Base-by-base conservation (phyloP, 257 asterid species). In the Lavandula angustifolia region DNA sequence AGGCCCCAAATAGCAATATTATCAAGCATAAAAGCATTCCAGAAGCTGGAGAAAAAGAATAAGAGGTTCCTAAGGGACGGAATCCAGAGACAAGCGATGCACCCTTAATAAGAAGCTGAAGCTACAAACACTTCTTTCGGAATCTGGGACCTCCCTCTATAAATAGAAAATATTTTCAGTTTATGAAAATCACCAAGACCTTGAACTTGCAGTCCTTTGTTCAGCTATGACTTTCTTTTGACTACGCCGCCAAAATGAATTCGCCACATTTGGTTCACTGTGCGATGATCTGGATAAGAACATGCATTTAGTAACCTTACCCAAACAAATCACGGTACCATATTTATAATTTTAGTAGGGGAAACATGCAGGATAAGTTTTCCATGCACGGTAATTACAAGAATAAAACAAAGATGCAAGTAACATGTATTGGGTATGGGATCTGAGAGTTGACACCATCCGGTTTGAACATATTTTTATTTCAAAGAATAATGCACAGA, bases 181-280 rank as follows among this genome's bases (percentile, higher is more conserved):
- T 34, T 62, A 46, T 46, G 75, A 41, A 67, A 34, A 50, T 67
- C 54, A 71, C 50, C 50, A 66, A 64, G 66, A 87, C 95, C 98
- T 88, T 76, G 88, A 81, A 76, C 81, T 79, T 60, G 83, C 83
- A n/a, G 94, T 81, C 75, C 86, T 76, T 67, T 80, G 87, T 70
- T 88, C 98, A 70, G 83, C 76, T 68, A 81, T 75, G 68, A 66
- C 87, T 76, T 88, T 86, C 79, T 84, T 86, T 79, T 78, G 80
- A 80, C 82, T 73, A 63, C 79, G 84, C 73, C 81, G 75, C 95
- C 96, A 86, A 75, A 82, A 83, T 32, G 94, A 71, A 77, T 84
- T 76, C 54, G 95, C 84, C 58, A 82, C 73, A 76, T 84, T 77
- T 53, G 95, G 96, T 72, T 80, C 89, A 60, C 94, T 88, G 71